Percentiles rank a stretch among this genome's conserved stretches.
Conservation (phyloP, 495 filamentous ascomycete genomes). For the Trichocladium antarcticum region DNA sequence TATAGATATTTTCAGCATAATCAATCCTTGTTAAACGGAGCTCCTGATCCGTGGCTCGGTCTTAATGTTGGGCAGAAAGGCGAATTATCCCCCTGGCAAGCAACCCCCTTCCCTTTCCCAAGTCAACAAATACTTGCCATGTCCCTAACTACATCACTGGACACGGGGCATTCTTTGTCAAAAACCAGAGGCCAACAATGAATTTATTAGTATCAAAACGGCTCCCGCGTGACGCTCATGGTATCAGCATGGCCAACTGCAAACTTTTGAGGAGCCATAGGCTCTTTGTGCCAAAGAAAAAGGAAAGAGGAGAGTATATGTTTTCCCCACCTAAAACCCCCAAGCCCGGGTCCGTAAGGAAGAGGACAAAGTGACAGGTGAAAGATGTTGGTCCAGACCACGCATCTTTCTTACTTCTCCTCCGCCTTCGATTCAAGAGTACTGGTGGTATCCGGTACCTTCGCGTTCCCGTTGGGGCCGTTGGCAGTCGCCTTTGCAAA, state of each 20-base stretch:
- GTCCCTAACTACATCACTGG: no score
- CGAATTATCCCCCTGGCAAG: no score
- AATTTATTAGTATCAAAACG: background rate
- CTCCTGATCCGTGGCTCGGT: no score
- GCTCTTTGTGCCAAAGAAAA: background rate
- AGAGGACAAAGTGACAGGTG: background rate
- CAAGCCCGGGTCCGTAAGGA: background rate
- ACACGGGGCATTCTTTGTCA: no score
- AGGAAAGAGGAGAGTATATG: background rate
- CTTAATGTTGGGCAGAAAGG: no score
- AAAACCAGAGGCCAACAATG: background rate
- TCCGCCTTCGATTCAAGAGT: slow-evolving; percentile 39
- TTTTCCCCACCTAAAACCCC: background rate
- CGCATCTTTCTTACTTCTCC: slow-evolving; percentile 23
- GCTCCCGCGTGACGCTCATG: background rate
- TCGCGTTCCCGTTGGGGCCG: slow-evolving; percentile 21
- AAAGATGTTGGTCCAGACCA: background rate
- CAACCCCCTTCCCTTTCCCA: no score
- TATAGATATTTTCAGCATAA: no score
- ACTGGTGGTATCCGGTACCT: slow-evolving; percentile 28
- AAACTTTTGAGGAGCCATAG: background rate
- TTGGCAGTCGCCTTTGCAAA: slow-evolving; percentile 33
- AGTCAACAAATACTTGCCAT: no score
- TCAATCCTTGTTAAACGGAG: no score
- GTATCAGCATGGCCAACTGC: slow-evolving; percentile 4